Evolutionary conservation across 2,329 filamentous ascomycete genomes (phyloP), one percentile per base, ranked within the genome.

Genomic region (Aspergillus clavatus): DNA sequence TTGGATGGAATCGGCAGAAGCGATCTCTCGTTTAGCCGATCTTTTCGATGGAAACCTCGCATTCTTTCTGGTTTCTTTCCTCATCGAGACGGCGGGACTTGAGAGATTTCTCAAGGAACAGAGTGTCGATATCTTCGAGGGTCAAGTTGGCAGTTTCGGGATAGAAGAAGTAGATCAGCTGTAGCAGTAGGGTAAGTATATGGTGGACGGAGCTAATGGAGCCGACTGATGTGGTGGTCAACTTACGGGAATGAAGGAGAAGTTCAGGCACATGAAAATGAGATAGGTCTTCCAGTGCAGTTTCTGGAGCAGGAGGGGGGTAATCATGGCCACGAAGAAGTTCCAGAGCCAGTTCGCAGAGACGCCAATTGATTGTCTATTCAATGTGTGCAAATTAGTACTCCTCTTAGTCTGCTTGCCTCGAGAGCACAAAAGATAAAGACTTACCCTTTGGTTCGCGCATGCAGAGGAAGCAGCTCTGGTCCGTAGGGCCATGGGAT

Each of bases 401-500:
- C 28, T 41, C 41, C 23, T n/a, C 4, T 24, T 24, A 24, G 8
- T 24, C 23, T n/a, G n/a, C n/a, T 24, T 24, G 23, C 8, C 4
- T 8, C 5, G 23, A 24, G 23, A 4, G 23, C 5, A 24, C 5
- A 24, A 8, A 11, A 19, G n/a, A 12, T 18, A 28, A 33, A 33
- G 35, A 46, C 55, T 43, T 68, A 74, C 12, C 74, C 74, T 55
- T 76, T 75, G 2, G 73, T 69, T 24, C 74, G 63, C 3, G 72
- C 73, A 46, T 75, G 72, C 3, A 77, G 63, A 1, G 75, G 74
- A 1, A 77, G 57, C 33, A 78, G 74, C 51, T 78, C 73, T 0
- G 73, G 72, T 3, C 73, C 71, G 47, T 73, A 74, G 0, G 75
- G 72, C 74, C 74, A 77, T 2, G 74, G 73, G 14, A 77, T 72